Evolutionary conservation across 148 eudicot genomes (phyloP), one percentile per base, ranked within the genome.

Genomic region (Silene uniflora): DNA sequence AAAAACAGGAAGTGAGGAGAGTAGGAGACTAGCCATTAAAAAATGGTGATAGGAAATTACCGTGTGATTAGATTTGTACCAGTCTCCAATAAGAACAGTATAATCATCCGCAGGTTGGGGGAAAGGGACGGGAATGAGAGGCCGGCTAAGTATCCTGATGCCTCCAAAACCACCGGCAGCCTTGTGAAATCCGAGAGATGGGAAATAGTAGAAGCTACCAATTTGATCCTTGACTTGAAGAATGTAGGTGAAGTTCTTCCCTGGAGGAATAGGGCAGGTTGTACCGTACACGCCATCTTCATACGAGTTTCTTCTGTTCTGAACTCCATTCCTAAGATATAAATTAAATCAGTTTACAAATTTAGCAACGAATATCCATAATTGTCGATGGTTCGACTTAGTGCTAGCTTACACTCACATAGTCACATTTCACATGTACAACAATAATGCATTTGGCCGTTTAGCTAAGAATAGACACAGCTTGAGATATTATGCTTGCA

Each of bases 101-200:
- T 78, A 85, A 67, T 95, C 99, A 24, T 81, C 96, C 1, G 91
- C 85, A 23, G 99, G 99, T 10, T 84, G 81, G 0, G 84, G 78
- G 14, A 95, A 95, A 7, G 99, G 99, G 49, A 95, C 96, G 0
- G 99, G 99, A 56, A 95, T 95, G 10, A 81, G 27, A 5, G 99
- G 99, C 32, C 99, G 83, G 81, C 99, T 95, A 18, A 92, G 88
- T 70, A 95, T 95, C 72, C 91, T 82, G 75, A 95, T 87, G 12
- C 96, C 97, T 35, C 99, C 99, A 35, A 92, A 95, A 23, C 87
- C 99, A 69, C 99, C 99, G 56, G 97, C 99, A 52, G 97, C 99
- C 75, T 95, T 95, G 81, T 95, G 99, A 76, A 92, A 90, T 69
- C 75, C 93, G n/a, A 89, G 88, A 23, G 99, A 95, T 8, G 99